Evolutionary conservation across 1,139 yeast genomes (phyloP), one percentile per base, ranked within the genome.

Genomic region (Blastobotrys raffinosifermentans): DNA sequence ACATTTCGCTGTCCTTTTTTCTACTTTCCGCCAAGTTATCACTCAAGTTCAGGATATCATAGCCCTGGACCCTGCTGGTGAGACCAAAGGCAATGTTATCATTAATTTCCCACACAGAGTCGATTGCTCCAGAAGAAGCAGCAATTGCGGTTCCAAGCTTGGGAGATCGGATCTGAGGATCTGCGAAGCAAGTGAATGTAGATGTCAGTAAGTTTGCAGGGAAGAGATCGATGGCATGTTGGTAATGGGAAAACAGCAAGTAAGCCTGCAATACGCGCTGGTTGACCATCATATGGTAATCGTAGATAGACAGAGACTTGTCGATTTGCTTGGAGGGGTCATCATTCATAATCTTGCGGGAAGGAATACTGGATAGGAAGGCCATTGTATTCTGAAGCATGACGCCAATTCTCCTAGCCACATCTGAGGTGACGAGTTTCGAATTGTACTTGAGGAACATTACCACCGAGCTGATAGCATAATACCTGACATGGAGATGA

Each of bases 341-440:
- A 11, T 54, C 61, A 19, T 58, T 60, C 3, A 38, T 41, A 5
- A 54, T 40, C 30, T 45, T 43, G 35, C 49, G 51, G 8, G 53
- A 29, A 1, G 58, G 53, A 7, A 60, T 46, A n/a, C 50, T 40
- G 13, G 53, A 51, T 21, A 57, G 35, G 36, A 56, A 55, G 1
- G 51, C 35, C 41, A 58, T 50, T 2, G 65, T 51, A 22, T 54
- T 56, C 17, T 58, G 61, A 30, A 66, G 50, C 51, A 66, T 47
- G 14, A 47, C 46, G 9, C 61, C 53, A 14, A 66, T 38, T 7
- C 69, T 47, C 20, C 56, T 46, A 4, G 67, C 51, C n/a, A 67
- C 62, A 44, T 67, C 71, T 4, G 57, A 47, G 0, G 70, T 66
- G 5, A 67, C 47, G 11, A 67, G 49, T 20, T 49, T 48, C n/a